These are phyloP conservation scores for Microbotryum intermedium DNA, from an alignment of 1,284 basidiomycete genomes.

Conservation along the genomic window DNA sequence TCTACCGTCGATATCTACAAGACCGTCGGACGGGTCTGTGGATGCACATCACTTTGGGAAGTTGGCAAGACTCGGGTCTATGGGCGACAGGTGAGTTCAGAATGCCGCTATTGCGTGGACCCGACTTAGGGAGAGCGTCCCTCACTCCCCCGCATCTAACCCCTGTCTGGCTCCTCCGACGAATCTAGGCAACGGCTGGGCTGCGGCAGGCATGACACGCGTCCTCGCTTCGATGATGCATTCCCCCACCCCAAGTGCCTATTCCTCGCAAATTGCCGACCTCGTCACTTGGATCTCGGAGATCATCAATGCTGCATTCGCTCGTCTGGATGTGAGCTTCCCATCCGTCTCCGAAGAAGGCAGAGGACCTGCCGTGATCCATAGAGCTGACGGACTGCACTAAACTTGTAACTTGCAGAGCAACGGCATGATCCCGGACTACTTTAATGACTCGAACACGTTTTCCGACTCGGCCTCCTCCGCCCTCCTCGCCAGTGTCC, in stretches of 20 bases:
- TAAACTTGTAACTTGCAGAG: constrained; percentile 29
- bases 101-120: not conserved
- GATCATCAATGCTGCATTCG: constrained; percentile 61
- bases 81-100: constrained; percentile 54
- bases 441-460: constrained; percentile 51
- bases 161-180: not conserved
- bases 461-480: constrained; percentile 70
- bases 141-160: too few relatives aligned
- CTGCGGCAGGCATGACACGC: constrained; percentile 72
- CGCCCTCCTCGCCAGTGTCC: constrained; percentile 65
- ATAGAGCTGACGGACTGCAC: not conserved
- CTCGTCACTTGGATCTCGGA: constrained; percentile 60
- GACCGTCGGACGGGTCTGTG: constrained; percentile 48
- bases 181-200: constrained; percentile 70
- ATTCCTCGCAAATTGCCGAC: constrained; percentile 52
- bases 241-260: constrained; percentile 47
- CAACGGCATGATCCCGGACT: constrained; percentile 62
- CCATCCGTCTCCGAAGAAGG: constrained; percentile 39
- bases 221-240: constrained; percentile 64
- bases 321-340: constrained; percentile 42
- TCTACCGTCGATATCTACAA: constrained; percentile 55
- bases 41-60: constrained; percentile 58
- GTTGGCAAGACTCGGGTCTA: constrained; percentile 43
- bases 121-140: too few relatives aligned
- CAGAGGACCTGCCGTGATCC: constrained; percentile 48